Conservation (phyloP, 805 yeast species). For the Candida koratica region DNA sequence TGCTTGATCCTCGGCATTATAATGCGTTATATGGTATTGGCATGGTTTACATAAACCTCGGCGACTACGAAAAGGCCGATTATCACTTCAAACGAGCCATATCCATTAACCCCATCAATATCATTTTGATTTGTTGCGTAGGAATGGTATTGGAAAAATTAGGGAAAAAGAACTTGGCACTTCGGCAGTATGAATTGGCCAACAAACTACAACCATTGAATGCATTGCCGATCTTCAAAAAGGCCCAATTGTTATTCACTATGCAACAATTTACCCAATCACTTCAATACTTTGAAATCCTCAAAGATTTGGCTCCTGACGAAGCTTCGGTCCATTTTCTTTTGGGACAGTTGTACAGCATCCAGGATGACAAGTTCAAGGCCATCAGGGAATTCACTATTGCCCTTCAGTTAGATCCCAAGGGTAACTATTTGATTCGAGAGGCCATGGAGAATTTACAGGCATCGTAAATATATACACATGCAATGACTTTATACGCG, state of each 20-base stretch:
- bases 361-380: slow-evolving; percentile 64
- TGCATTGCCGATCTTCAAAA: slow-evolving; percentile 82
- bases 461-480: slow-evolving; percentile 1
- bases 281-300: slow-evolving; percentile 64
- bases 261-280: slow-evolving; percentile 72
- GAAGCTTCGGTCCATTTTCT: slow-evolving; percentile 91
- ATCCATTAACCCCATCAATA: slow-evolving; percentile 84
- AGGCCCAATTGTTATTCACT: slow-evolving; percentile 74
- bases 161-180: slow-evolving; percentile 64
- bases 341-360: slow-evolving; percentile 80
- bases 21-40: slow-evolving; percentile 96
- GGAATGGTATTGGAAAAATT: slow-evolving; percentile 88
- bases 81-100: slow-evolving; percentile 84
- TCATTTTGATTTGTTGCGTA: slow-evolving; percentile 84
- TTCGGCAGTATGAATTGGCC: slow-evolving; percentile 79
- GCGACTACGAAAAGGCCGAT: slow-evolving; percentile 79
- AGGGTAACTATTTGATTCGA: slow-evolving; percentile 78
- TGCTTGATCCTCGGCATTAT: slow-evolving; percentile 77
- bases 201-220: slow-evolving; percentile 78
- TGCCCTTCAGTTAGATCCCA: slow-evolving; percentile 89
- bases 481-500: too few relatives aligned
- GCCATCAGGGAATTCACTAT: slow-evolving; percentile 85
- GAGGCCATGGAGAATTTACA: slow-evolving; percentile 69
- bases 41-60: slow-evolving; percentile 83
- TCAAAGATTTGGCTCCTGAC: slow-evolving; percentile 80